Evolutionary conservation across 2,329 filamentous ascomycete genomes (phyloP).

Genomic region (Pyricularia pennisetigena): DNA sequence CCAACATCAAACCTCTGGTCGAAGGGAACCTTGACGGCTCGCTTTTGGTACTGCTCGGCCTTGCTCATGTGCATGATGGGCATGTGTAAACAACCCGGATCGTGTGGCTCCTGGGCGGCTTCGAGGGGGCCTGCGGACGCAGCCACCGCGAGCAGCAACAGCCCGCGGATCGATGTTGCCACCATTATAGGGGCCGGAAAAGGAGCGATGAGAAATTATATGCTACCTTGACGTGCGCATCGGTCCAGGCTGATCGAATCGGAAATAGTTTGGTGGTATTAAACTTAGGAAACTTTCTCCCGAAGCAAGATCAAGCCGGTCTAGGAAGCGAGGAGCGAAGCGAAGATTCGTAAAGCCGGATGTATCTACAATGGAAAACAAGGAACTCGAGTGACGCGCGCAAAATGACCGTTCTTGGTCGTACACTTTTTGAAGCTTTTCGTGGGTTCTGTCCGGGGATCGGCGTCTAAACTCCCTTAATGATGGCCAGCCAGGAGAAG

Average conservation of each 20-base stretch:
- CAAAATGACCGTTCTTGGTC: neutral
- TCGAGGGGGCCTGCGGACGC: constrained; percentile 6
- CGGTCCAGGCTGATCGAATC: constrained; percentile 4
- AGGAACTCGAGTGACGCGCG: neutral
- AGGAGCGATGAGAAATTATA: neutral
- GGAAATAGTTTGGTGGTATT: neutral
- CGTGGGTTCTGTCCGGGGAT: neutral
- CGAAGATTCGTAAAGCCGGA: neutral
- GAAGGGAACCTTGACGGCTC: constrained; percentile 32
- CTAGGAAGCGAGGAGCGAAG: neutral
- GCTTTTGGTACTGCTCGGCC: constrained; percentile 26
- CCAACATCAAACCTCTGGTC: constrained; percentile 43
- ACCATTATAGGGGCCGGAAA: constrained; percentile 8
- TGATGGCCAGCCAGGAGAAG: constrained; percentile 3
- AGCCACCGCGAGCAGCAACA: constrained; percentile 11
- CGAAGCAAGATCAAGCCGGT: neutral
- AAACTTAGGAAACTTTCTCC: neutral
- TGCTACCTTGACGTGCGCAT: constrained; percentile 10
- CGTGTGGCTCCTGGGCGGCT: constrained; percentile 11
- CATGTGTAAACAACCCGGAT: constrained; percentile 25
- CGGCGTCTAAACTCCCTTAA: constrained; percentile 6
- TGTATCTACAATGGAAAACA: constrained; percentile 1
- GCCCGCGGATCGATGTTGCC: constrained; percentile 15
- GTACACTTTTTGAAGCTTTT: neutral
- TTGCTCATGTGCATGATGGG: constrained; percentile 34